A percentile compares a stretch with the other conserved stretches of the same genome.
Conservation (phyloP, 31 red algal genomes). For the Porphyra umbilicalis region DNA sequence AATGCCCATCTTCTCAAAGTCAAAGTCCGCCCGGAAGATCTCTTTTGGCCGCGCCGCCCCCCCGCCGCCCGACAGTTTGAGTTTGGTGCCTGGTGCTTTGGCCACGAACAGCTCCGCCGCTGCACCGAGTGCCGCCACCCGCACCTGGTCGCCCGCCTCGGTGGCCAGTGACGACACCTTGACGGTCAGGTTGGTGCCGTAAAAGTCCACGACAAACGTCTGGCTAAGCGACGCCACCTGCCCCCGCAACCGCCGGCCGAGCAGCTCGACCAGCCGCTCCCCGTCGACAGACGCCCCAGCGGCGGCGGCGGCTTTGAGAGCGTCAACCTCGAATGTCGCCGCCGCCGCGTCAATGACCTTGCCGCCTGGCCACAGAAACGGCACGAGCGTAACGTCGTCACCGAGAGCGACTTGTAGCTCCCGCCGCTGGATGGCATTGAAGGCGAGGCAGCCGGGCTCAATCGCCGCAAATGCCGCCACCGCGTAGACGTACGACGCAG, state of each 20-base stretch:
- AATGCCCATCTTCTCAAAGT: constrained; percentile 99
- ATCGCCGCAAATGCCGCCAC: constrained; percentile 23
- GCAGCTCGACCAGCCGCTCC: constrained; percentile 43
- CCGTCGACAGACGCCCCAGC: constrained; percentile 30
- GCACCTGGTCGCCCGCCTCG: constrained; percentile 24
- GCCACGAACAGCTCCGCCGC: constrained; percentile 61
- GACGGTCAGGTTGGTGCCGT: constrained; percentile 48
- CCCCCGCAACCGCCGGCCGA: constrained; percentile 18
- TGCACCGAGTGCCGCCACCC: constrained; percentile 23
- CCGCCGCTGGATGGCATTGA: constrained; percentile 86
- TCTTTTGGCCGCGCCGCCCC: constrained; percentile 78
- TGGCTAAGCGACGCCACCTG: constrained; percentile 67
- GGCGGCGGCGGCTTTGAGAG: constrained; percentile 32
- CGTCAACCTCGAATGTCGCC: constrained; percentile 81
- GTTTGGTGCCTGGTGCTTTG: constrained; percentile 59
- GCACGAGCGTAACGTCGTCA: constrained; percentile 61
- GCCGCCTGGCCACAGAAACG: constrained; percentile 47
- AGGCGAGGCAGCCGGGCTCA: constrained; percentile 31
- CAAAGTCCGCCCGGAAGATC: constrained; percentile 93
- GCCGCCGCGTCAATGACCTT: constrained; percentile 37
- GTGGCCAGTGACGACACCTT: constrained; percentile 32
- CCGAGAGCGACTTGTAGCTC: constrained; percentile 83
- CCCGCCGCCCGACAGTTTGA: constrained; percentile 52
- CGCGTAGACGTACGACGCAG: constrained; percentile 23
- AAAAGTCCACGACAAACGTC: constrained; percentile 60